phyloP scores from a whole-genome alignment of 257 asterid species.

The Plectranthus barbatus region DNA sequence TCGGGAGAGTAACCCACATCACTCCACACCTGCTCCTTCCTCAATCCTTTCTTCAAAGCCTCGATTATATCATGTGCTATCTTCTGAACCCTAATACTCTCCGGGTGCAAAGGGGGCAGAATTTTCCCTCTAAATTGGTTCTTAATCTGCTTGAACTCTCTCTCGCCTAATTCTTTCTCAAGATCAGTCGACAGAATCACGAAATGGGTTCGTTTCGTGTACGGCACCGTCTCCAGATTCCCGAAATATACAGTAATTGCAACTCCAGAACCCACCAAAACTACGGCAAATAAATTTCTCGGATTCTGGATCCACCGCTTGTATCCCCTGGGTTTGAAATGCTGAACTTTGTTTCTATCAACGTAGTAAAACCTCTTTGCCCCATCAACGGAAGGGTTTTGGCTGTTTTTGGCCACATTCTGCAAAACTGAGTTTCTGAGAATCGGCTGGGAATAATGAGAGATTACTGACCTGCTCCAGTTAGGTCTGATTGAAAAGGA shows the following conservation, averaged over 20 bases:
- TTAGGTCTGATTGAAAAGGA: conserved; percentile 2
- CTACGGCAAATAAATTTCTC: conserved; percentile 24
- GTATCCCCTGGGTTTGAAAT: conserved; percentile 70
- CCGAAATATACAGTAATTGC: conserved; percentile 63
- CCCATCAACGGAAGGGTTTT: conserved; percentile 39
- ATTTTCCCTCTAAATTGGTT: conserved; percentile 53
- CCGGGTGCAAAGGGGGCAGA: conserved; percentile 86
- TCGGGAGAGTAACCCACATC: conserved; percentile 54
- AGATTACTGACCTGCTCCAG: conserved; percentile 6
- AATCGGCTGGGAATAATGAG: conserved; percentile 24
- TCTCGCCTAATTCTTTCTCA: conserved; percentile 62
- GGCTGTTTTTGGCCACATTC: conserved; percentile 18
- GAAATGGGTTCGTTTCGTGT: conserved; percentile 77
- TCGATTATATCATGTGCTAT: conserved; percentile 66
- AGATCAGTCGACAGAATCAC: conserved; percentile 56
- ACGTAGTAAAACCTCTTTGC: conserved; percentile 70
- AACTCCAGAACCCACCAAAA: conserved; percentile 59
- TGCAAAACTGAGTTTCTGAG: conserved; percentile 32
- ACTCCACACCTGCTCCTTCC: conserved; percentile 70
- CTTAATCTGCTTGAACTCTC: conserved; percentile 45
- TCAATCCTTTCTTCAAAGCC: conserved; percentile 74
- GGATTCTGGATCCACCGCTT: conserved; percentile 63
- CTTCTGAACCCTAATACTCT: conserved; percentile 62
- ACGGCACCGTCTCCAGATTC: conserved; percentile 76
- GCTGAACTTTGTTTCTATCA: conserved; percentile 42